A percentile compares a stretch with the other conserved stretches of the same genome.
These are phyloP conservation scores for Microcyclospora tardicrescens DNA, from an alignment of 2,329 filamentous ascomycete species.

Conservation along the genomic window DNA sequence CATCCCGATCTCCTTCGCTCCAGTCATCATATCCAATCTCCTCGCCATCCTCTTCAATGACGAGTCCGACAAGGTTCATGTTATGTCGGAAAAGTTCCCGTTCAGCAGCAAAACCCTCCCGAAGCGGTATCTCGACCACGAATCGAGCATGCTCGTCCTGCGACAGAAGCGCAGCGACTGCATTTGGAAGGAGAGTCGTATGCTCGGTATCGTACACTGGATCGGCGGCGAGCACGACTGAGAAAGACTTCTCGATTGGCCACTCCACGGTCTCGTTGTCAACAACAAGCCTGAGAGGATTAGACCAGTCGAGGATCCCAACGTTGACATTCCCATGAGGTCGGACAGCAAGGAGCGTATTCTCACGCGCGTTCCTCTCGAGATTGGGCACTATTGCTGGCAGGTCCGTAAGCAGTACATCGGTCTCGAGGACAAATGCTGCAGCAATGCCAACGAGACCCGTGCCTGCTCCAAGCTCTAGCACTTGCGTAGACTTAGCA, in stretches of 20 bases:
- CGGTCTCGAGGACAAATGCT: slow-evolving; percentile 53
- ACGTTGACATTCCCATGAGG: slow-evolving; percentile 47
- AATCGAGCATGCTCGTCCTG: slow-evolving; percentile 46
- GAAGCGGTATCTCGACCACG: slow-evolving; percentile 67
- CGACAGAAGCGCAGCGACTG: slow-evolving; percentile 56
- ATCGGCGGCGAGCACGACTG: slow-evolving; percentile 70
- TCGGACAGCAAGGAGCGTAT: slow-evolving; percentile 42
- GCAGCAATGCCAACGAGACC: slow-evolving; percentile 82
- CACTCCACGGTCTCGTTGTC: slow-evolving; percentile 17
- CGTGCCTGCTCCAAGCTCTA: slow-evolving; percentile 84
- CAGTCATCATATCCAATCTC: slow-evolving; percentile 63
- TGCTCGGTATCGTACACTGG: slow-evolving; percentile 78
- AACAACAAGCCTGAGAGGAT: slow-evolving; percentile 28
- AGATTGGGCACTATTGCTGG: slow-evolving; percentile 75
- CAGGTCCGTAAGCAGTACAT: slow-evolving; percentile 69
- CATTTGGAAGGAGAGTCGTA: slow-evolving; percentile 57
- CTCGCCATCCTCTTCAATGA: slow-evolving; percentile 46
- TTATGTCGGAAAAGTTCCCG: slow-evolving; percentile 47
- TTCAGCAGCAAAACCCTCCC: slow-evolving; percentile 57
- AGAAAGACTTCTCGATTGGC: slow-evolving; percentile 23
- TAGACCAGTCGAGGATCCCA: slow-evolving; percentile 60
- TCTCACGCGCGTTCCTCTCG: slow-evolving; percentile 55
- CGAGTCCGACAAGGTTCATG: slow-evolving; percentile 44
- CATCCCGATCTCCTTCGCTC: slow-evolving; percentile 31
- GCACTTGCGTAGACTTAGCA: slow-evolving; percentile 22